Base-by-base conservation (phyloP, 2,329 filamentous ascomycete genomes). In the Fusarium anguioides region DNA sequence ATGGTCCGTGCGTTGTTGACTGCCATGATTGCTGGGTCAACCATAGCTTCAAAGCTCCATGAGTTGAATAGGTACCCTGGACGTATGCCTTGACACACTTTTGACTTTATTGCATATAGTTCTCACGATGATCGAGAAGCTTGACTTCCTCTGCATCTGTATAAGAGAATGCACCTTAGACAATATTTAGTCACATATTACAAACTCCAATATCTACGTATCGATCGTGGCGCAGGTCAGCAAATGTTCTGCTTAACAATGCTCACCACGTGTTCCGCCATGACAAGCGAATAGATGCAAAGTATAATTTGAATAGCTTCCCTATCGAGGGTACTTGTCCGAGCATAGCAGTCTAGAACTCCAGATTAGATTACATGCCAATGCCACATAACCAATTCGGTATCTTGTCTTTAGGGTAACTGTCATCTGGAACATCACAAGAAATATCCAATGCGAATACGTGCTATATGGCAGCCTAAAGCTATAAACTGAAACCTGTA, bases 1-100 rank as follows among this genome's bases (percentile, higher is more conserved):
- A 1, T 53, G 64, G 17, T 14, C 62, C 57, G 64, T 66, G 64
- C 64, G 44, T 21, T n/a, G 8, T 24, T 42, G 50, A 66, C 45
- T 11, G 4, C 33, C 18, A 11, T 8, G 12, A 18, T 37, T 37
- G 23, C 12, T 24, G n/a, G 27, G 39, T 17, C 11, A 20, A 36
- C 26, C 10, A 12, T 31, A 62, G 45, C 17, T 35, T 59, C 27
- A 59, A 64, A 14, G n/a, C 52, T 37, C 24, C 42, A 46, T 61
- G n/a, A 61, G 39, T 61, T 54, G 26, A 12, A n/a, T 60, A 15
- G n/a, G 18, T 31, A 56, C 41, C 61, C 27, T 29, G 27, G 23
- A 56, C 47, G 33, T 40, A 24, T 44, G 20, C 37, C 23, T 60
- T 31, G 35, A 60, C 33, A 35, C 27, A 26, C 29, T 21, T 14